Evolutionary conservation across 2,329 filamentous ascomycete species (phyloP).

Genomic region (Calonectria leucothoes): DNA sequence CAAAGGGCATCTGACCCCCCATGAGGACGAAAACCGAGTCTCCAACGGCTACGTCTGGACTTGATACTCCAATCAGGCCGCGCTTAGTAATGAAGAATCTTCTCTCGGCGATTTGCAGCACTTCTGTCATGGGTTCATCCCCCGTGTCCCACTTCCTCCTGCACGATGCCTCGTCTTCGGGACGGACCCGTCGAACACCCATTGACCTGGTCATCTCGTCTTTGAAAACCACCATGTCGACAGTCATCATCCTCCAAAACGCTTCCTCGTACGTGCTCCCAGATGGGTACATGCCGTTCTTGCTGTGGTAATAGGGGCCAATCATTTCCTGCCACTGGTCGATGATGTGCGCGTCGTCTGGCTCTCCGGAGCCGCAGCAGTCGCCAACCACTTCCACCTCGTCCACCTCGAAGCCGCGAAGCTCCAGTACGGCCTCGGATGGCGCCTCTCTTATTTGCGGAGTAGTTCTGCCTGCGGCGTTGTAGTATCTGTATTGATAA

Average conservation of each 20-base stretch:
- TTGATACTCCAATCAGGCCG: not conserved
- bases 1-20: not conserved
- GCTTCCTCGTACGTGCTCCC: not conserved
- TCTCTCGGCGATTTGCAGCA: not conserved
- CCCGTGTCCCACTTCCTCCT: not conserved
- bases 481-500: slow-evolving; percentile 3
- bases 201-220: not conserved
- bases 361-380: not conserved
- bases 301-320: not conserved
- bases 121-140: not conserved
- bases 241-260: not conserved
- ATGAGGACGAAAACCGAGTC: not conserved
- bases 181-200: not conserved
- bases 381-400: not conserved
- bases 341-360: not conserved
- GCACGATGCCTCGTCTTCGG: not conserved
- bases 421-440: not conserved
- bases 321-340: not conserved
- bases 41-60: not conserved
- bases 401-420: not conserved
- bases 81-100: not conserved
- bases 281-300: not conserved
- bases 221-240: not conserved
- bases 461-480: not conserved
- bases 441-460: not conserved